phyloP scores from a whole-genome alignment of 345 rosid genomes.

The Combretum micranthum region DNA sequence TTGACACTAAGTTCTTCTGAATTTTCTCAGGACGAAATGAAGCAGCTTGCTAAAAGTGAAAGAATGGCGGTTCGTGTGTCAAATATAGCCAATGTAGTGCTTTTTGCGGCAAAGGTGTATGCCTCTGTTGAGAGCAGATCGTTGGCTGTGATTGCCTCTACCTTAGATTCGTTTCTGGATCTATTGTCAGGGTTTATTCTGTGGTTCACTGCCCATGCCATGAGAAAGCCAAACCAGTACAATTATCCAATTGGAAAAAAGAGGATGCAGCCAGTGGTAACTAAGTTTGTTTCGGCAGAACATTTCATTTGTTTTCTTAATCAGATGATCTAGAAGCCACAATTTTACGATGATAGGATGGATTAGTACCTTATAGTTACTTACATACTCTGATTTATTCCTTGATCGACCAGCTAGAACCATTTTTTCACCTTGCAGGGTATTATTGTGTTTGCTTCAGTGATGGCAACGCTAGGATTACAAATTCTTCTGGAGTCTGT shows the following conservation, averaged over 20 bases:
- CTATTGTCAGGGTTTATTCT: conserved; percentile 77
- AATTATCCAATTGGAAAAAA: conserved; percentile 77
- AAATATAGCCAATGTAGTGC: conserved; percentile 52
- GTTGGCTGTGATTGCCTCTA: conserved; percentile 77
- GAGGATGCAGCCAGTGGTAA: conserved; percentile 85
- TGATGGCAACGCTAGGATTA: conserved; percentile 34
- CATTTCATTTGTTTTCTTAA: not conserved
- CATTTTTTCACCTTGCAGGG: conserved; percentile 8
- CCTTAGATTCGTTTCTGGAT: conserved; percentile 78
- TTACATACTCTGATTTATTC: too few species aligned
- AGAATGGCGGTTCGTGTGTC: conserved; percentile 57
- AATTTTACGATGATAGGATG: not conserved
- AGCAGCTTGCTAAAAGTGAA: conserved; percentile 59
- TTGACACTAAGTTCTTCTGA: too few species aligned
- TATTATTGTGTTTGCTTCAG: conserved; percentile 33
- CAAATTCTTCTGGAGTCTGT: conserved; percentile 30
- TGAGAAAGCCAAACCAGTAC: conserved; percentile 63
- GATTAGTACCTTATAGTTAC: too few species aligned
- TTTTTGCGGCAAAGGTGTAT: conserved; percentile 65
- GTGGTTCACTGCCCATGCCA: conserved; percentile 78
- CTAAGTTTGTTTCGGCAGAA: too few species aligned
- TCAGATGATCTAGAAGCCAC: too few species aligned
- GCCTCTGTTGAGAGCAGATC: conserved; percentile 71
- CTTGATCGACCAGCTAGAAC: too few species aligned
- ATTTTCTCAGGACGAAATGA: conserved; percentile 52